Percentiles rank a stretch among this genome's conserved stretches.
These are phyloP conservation scores for Aureoboletus auriporus DNA, from an alignment of 768 basidiomycete genomes.

Conservation along the genomic window DNA sequence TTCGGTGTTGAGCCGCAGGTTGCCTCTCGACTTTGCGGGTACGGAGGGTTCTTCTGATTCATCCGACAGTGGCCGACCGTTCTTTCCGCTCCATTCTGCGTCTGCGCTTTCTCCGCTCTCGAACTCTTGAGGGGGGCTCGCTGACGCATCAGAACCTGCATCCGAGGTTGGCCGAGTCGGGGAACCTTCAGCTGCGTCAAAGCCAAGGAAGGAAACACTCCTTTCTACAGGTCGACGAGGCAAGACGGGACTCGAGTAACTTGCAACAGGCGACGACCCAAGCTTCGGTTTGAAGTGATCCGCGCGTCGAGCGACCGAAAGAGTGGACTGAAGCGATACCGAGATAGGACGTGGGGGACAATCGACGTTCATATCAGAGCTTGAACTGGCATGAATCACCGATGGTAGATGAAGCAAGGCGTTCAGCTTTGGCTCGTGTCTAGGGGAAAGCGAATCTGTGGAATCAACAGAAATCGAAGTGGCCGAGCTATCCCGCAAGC, in stretches of 20 bases:
- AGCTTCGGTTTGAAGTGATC: slow-evolving; percentile 3
- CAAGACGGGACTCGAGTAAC: slow-evolving; percentile 17
- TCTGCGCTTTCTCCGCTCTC: slow-evolving; percentile 13
- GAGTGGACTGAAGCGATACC: slow-evolving; percentile 13
- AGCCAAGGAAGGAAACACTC: neutral
- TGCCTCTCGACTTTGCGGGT: neutral
- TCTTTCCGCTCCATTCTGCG: slow-evolving; percentile 9
- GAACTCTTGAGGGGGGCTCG: slow-evolving; percentile 11
- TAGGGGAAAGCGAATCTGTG: slow-evolving; percentile 11
- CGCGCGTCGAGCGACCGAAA: neutral
- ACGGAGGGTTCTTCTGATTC: slow-evolving; percentile 3
- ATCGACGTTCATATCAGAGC: slow-evolving; percentile 27
- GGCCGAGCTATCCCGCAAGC: slow-evolving; percentile 27
- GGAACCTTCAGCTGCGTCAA: slow-evolving; percentile 6
- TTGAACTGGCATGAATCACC: slow-evolving; percentile 2
- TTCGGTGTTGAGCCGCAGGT: slow-evolving; percentile 3
- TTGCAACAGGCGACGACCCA: slow-evolving; percentile 15
- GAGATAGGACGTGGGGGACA: slow-evolving; percentile 16
- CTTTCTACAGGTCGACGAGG: neutral
- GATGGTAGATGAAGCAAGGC: slow-evolving; percentile 7
- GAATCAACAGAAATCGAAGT: slow-evolving; percentile 27
- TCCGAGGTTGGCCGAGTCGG: slow-evolving; percentile 11
- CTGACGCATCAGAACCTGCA: slow-evolving; percentile 11
- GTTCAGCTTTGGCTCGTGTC: slow-evolving; percentile 4
- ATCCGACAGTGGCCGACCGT: slow-evolving; percentile 1